Conservation (phyloP, 768 basidiomycete genomes). For the Cystoderma amianthinum region DNA sequence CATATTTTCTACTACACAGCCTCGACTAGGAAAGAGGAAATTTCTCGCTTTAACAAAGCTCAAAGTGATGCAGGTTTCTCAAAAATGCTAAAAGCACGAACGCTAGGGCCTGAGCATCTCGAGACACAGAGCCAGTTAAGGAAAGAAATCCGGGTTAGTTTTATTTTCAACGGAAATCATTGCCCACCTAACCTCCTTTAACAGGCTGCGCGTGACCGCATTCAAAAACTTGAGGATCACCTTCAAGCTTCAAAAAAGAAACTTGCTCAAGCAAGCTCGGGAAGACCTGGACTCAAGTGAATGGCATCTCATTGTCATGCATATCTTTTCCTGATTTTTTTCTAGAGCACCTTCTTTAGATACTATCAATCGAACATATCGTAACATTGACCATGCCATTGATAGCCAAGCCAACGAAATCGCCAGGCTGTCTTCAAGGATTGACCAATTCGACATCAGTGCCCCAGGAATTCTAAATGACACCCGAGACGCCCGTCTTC, state of each 20-base stretch:
- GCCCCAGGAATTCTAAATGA: slow-evolving; percentile 10
- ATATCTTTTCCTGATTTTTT: background rate
- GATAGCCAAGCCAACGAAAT: slow-evolving; percentile 54
- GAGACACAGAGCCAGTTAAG: slow-evolving; percentile 78
- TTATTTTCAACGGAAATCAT: slow-evolving; percentile 1
- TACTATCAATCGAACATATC: slow-evolving; percentile 75
- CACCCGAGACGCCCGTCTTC: slow-evolving; percentile 34
- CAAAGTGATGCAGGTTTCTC: slow-evolving; percentile 74
- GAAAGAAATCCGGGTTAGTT: slow-evolving; percentile 59
- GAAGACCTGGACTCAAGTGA: slow-evolving; percentile 57
- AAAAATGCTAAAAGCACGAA: slow-evolving; percentile 63
- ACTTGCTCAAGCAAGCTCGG: slow-evolving; percentile 52
- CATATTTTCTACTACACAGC: slow-evolving; percentile 33
- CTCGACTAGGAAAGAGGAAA: slow-evolving; percentile 78
- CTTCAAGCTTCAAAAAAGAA: slow-evolving; percentile 66
- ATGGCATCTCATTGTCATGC: slow-evolving; percentile 13
- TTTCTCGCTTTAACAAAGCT: slow-evolving; percentile 71
- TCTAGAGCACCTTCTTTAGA: slow-evolving; percentile 78
- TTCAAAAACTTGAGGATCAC: slow-evolving; percentile 76
- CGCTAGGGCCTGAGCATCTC: slow-evolving; percentile 84
- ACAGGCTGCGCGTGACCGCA: slow-evolving; percentile 63
- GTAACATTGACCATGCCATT: slow-evolving; percentile 75
- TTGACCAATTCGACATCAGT: slow-evolving; percentile 42
- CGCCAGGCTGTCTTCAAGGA: slow-evolving; percentile 39
- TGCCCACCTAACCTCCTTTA: slow-evolving; percentile 2